Conservation (phyloP, 306 rosid species). For the Calophaca sinica region DNA sequence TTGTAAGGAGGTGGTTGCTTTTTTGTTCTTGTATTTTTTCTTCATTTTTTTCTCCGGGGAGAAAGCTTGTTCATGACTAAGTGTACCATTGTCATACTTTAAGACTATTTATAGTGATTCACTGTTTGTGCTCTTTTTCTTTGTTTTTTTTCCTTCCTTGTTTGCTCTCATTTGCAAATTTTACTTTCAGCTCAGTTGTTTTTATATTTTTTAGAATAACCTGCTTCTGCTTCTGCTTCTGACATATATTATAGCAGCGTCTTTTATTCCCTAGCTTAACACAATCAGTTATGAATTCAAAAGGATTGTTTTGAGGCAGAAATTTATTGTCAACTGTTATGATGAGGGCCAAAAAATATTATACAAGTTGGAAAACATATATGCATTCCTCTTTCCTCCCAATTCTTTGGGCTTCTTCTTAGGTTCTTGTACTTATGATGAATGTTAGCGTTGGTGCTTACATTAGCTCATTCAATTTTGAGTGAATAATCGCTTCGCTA, state of each 20-base stretch:
- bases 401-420: neutral
- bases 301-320: conserved; percentile 14
- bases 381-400: neutral
- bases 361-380: neutral
- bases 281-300: conserved; percentile 20
- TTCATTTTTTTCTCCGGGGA: neutral
- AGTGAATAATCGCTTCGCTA: conserved; percentile 5
- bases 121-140: neutral
- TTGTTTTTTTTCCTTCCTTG: neutral
- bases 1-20: conserved; percentile 39
- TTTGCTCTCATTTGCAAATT: conserved; percentile 10
- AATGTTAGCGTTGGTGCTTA: neutral
- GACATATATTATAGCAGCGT: neutral
- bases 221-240: conserved; percentile 35
- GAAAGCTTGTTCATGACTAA: neutral
- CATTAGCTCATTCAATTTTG: conserved; percentile 12
- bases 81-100: neutral
- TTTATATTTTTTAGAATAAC: conserved; percentile 13
- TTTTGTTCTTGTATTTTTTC: neutral
- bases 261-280: neutral
- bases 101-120: neutral
- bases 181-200: neutral
- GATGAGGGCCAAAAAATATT: neutral
- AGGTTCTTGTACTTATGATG: conserved; percentile 14
- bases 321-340: conserved; percentile 9